A percentile compares a stretch with the other conserved stretches of the same genome.
phyloP scores from a whole-genome alignment of 108 stramenopile species.

The Aureococcus anophagefferens region DNA sequence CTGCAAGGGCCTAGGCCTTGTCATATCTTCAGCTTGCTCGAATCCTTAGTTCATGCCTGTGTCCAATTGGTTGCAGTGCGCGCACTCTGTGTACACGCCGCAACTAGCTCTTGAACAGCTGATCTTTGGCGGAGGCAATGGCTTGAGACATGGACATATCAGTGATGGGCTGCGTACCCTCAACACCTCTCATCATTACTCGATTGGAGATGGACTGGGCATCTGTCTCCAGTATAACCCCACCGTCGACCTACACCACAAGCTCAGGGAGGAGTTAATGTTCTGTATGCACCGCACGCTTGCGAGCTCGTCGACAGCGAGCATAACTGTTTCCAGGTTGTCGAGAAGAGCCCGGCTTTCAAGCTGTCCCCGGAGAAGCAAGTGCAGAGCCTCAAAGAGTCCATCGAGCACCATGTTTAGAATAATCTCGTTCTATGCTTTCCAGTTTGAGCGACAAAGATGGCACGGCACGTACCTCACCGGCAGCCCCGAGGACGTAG shows the following conservation, averaged over 20 bases:
- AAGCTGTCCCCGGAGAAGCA: slow-evolving; percentile 29
- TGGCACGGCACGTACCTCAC: too few species aligned
- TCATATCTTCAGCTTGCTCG: too few species aligned
- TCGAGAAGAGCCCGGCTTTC: background rate
- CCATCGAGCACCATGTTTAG: slow-evolving; percentile 38
- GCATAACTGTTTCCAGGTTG: slow-evolving; percentile 17
- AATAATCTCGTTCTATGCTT: slow-evolving; percentile 46
- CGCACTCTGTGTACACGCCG: too few species aligned
- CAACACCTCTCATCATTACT: slow-evolving; percentile 36
- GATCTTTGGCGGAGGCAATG: slow-evolving; percentile 4
- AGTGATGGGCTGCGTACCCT: slow-evolving; percentile 9
- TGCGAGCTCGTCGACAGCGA: slow-evolving; percentile 43
- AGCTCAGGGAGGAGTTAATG: too few species aligned
- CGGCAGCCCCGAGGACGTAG: too few species aligned
- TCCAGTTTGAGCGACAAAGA: too few species aligned
- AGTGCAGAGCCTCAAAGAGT: slow-evolving; percentile 27
- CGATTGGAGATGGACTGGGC: slow-evolving; percentile 32
- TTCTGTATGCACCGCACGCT: too few species aligned
- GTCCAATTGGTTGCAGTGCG: too few species aligned
- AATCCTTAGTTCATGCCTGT: too few species aligned
- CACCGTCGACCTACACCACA: slow-evolving; percentile 39
- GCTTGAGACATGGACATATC: slow-evolving; percentile 8
- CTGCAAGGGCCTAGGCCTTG: too few species aligned
- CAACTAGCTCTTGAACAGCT: slow-evolving; percentile 12
- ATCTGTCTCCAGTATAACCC: slow-evolving; percentile 37